Percentiles rank a stretch among this genome's conserved stretches.
Conservation (phyloP, 805 yeast species). For the Candida morakotiae region DNA sequence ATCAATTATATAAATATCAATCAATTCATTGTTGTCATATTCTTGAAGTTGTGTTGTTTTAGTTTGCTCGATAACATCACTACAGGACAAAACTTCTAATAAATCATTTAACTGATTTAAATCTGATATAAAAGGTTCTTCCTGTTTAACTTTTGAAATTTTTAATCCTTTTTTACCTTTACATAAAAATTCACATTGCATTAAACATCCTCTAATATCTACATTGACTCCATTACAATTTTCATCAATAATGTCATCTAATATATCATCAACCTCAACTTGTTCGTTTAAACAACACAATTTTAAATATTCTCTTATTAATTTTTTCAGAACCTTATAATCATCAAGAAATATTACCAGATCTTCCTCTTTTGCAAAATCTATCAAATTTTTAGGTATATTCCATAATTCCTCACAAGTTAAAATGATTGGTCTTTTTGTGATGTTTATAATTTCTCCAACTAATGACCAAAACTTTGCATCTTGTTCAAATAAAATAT, state of each 20-base stretch:
- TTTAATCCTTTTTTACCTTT: slow-evolving; percentile 3
- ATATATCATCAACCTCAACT: slow-evolving; percentile 25
- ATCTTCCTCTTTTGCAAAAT: slow-evolving; percentile 40
- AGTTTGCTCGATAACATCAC: slow-evolving; percentile 25
- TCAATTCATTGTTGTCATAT: slow-evolving; percentile 28
- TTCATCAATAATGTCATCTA: slow-evolving; percentile 22
- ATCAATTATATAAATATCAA: slow-evolving; percentile 29
- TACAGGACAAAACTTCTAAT: slow-evolving; percentile 22
- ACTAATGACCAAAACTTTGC: slow-evolving; percentile 76
- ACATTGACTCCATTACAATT: slow-evolving; percentile 14
- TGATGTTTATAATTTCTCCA: slow-evolving; percentile 52
- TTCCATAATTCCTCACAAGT: slow-evolving; percentile 51
- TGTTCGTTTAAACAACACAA: slow-evolving; percentile 34
- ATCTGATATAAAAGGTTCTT: not conserved
- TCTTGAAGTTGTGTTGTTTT: slow-evolving; percentile 24
- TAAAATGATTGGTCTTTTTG: slow-evolving; percentile 67
- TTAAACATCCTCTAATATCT: slow-evolving; percentile 48
- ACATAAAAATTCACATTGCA: slow-evolving; percentile 43
- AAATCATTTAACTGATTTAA: slow-evolving; percentile 6
- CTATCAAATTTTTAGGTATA: slow-evolving; percentile 47
- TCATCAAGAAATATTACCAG: slow-evolving; percentile 32
- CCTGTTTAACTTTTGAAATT: not conserved
- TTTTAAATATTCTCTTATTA: slow-evolving; percentile 36
- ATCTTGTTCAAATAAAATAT: slow-evolving; percentile 73
- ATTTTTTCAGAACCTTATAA: slow-evolving; percentile 9